Evolutionary conservation across 208 protist species (phyloP), one percentile per base, ranked within the genome.

Genomic region (Angomonas ambiguus): DNA sequence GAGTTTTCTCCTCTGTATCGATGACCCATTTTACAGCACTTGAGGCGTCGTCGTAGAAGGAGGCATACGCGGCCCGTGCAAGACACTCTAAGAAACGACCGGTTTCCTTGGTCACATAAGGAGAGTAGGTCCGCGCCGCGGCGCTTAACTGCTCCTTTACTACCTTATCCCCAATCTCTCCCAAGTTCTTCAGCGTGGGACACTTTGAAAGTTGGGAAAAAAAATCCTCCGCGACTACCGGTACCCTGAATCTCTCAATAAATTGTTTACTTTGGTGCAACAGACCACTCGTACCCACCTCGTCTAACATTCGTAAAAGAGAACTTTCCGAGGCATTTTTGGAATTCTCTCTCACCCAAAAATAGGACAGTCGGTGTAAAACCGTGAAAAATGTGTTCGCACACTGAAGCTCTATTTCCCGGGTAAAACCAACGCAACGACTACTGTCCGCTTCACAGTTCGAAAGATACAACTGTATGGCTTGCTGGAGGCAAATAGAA

Each of bases 71-170:
- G 11, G 88, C 88, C 28, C 82, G 13, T 13, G 81, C 78, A n/a
- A 83, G 77, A 32, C 65, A 63, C 62, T 89, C 82, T 20, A 89
- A 57, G 77, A 94, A 92, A 45, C 81, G 85, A 28, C 70, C 42
- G 5, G 80, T 71, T 53, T 94, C 83, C 28, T 80, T 73, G 18
- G 76, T 79, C 28, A 91, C 77, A 62, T 87, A 89, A 18, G 88
- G 85, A 34, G 79, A 86, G 64, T 94, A 92, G 49, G 76, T 88
- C 38, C 74, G 69, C 11, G 61, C 79, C 81, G 92, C 83, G 16
- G 76, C 76, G 42, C 55, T 38, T 48, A 92, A 65, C 67, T 85
- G 76, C 68, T 90, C 80, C 41, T 51, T 65, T 22, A 88, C 77
- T 0, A 81, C 73, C 6, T 64, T 55, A 0, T 62, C n/a, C 25